Conservation (phyloP, 768 basidiomycete genomes). For the Rhodotorula paludigena region DNA sequence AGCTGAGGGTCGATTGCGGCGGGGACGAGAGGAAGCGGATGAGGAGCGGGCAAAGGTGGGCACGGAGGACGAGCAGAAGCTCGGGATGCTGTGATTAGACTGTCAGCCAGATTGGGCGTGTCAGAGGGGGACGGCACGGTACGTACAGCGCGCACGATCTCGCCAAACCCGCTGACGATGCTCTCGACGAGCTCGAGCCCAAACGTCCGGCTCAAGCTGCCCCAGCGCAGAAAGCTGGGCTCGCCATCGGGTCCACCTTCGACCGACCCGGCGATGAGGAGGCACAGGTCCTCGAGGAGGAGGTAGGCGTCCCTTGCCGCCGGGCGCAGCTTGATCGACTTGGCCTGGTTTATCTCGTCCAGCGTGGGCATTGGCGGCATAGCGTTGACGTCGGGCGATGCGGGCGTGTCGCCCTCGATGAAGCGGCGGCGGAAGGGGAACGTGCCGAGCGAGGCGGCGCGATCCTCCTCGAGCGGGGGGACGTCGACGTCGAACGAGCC, state of each 20-base stretch:
- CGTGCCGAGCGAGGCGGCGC: constrained; percentile 4
- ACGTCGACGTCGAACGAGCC: constrained; percentile 26
- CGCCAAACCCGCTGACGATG: constrained; percentile 84
- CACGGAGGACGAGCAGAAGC: constrained; percentile 74
- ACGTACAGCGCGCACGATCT: constrained; percentile 71
- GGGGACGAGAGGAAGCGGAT: constrained; percentile 67
- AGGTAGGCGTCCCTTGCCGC: constrained; percentile 78
- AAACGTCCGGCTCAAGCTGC: constrained; percentile 82
- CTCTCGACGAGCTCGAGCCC: constrained; percentile 96
- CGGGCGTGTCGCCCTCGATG: constrained; percentile 4
- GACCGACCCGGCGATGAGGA: constrained; percentile 63
- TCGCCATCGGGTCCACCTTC: constrained; percentile 52
- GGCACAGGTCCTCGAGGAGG: constrained; percentile 86
- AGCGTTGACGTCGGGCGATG: neutral
- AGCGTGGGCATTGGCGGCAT: neutral
- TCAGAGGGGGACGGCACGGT: too few species aligned
- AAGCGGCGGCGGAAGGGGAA: too few species aligned
- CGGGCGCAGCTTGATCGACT: constrained; percentile 57
- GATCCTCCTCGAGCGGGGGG: constrained; percentile 30
- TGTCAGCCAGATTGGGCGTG: too few species aligned
- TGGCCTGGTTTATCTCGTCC: neutral
- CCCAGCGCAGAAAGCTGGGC: constrained; percentile 74
- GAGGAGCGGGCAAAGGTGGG: constrained; percentile 83
- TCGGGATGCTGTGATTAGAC: constrained; percentile 87
- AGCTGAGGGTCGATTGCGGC: constrained; percentile 30